These are phyloP conservation scores for Letharia lupina DNA, from an alignment of 495 filamentous ascomycete species.

Conservation along the genomic window DNA sequence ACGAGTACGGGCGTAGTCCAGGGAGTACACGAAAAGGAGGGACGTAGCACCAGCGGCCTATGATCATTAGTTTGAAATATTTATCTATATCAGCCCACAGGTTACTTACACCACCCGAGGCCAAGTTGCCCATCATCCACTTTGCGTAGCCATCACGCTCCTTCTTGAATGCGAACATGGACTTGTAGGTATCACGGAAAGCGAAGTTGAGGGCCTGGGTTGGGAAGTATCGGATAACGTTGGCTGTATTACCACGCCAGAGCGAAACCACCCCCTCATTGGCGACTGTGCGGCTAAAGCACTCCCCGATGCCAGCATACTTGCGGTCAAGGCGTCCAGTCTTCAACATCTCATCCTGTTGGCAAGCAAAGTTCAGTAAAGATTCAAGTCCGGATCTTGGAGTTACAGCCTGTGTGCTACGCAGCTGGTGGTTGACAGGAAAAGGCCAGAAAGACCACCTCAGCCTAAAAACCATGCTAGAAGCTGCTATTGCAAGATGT, in stretches of 20 bases:
- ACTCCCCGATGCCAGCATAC: slow-evolving; percentile 89
- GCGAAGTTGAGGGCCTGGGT: slow-evolving; percentile 99
- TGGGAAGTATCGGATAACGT: slow-evolving; percentile 99
- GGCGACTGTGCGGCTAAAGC: slow-evolving; percentile 81
- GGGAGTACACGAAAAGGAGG: slow-evolving; percentile 99
- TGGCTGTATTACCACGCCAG: slow-evolving; percentile 99
- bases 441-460: background rate
- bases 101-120: slow-evolving; percentile 93
- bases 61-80: slow-evolving; percentile 28
- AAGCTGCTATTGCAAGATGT: background rate
- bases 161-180: slow-evolving; percentile 99
- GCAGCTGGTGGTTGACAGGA: background rate
- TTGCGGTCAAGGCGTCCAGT: slow-evolving; percentile 94
- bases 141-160: slow-evolving; percentile 94
- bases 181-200: slow-evolving; percentile 99
- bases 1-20: slow-evolving; percentile 99
- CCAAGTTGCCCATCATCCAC: slow-evolving; percentile 99
- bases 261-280: slow-evolving; percentile 76
- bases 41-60: slow-evolving; percentile 99
- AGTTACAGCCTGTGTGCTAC: background rate
- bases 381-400: background rate
- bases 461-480: background rate
- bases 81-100: background rate
- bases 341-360: slow-evolving; percentile 99
- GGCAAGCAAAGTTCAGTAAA: slow-evolving; percentile 21